These are phyloP conservation scores for Spencermartinsiella ligniputridi DNA, from an alignment of 1,139 yeast species.

Conservation along the genomic window DNA sequence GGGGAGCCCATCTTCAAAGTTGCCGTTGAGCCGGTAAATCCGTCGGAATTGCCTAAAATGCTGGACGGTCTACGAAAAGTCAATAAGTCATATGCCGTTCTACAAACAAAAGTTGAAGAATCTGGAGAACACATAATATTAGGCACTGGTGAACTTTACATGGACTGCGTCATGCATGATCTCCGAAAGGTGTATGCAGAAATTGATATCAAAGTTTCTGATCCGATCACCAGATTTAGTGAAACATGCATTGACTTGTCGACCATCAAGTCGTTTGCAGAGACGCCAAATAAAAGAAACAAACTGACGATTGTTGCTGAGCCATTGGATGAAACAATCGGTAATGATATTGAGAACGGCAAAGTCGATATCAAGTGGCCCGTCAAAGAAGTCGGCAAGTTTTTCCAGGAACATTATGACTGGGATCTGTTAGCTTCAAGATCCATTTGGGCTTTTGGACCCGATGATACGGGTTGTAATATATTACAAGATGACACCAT, in stretches of 20 bases:
- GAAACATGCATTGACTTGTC: slow-evolving; percentile 74
- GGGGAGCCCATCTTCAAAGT: slow-evolving; percentile 66
- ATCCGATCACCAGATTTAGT: slow-evolving; percentile 73
- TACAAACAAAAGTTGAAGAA: slow-evolving; percentile 69
- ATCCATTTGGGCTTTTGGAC: slow-evolving; percentile 78
- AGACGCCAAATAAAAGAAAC: slow-evolving; percentile 52
- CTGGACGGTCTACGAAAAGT: slow-evolving; percentile 62
- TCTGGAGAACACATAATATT: slow-evolving; percentile 80
- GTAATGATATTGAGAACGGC: slow-evolving; percentile 55
- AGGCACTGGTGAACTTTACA: slow-evolving; percentile 83
- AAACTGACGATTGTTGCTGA: slow-evolving; percentile 72
- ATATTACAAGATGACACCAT: slow-evolving; percentile 74
- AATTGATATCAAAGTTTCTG: slow-evolving; percentile 75
- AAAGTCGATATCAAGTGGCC: slow-evolving; percentile 37
- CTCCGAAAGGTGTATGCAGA: slow-evolving; percentile 58
- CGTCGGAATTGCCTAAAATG: slow-evolving; percentile 72
- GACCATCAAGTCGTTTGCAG: slow-evolving; percentile 58
- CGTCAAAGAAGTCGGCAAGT: slow-evolving; percentile 46
- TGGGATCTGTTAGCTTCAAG: slow-evolving; percentile 88
- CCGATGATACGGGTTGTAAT: slow-evolving; percentile 53
- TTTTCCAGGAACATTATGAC: slow-evolving; percentile 52
- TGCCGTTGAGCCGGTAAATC: slow-evolving; percentile 76
- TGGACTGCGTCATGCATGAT: slow-evolving; percentile 82
- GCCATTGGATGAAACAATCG: slow-evolving; percentile 57
- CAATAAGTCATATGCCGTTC: slow-evolving; percentile 61